Evolutionary conservation across 2,329 filamentous ascomycete species (phyloP).

Genomic region (Didymella glomerata): DNA sequence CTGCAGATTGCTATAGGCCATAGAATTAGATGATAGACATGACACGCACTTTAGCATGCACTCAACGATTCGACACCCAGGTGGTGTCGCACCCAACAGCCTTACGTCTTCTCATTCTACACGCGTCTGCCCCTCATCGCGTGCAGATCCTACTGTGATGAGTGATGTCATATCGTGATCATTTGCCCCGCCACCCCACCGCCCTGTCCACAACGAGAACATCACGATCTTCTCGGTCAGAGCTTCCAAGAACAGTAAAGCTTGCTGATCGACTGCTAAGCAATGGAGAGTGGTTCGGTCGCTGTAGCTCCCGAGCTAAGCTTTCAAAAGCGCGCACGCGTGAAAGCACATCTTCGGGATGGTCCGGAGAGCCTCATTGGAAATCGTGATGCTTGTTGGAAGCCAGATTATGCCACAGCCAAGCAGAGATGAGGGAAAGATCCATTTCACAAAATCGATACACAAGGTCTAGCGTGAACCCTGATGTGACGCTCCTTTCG

Average conservation of each 20-base stretch:
- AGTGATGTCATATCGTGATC: conserved; percentile 16
- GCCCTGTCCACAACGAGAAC: conserved; percentile 1
- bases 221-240: conserved; percentile 13
- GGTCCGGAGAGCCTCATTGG: not conserved
- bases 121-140: conserved; percentile 11
- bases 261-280: conserved; percentile 16
- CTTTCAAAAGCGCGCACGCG: not conserved
- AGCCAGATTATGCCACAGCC: not conserved
- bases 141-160: conserved; percentile 6
- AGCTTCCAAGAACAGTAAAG: conserved; percentile 15
- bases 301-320: conserved; percentile 12
- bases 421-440: not conserved
- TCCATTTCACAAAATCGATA: not conserved
- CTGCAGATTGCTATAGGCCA: conserved; percentile 19
- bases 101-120: not conserved
- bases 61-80: conserved; percentile 12
- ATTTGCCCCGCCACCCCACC: conserved; percentile 14
- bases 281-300: conserved; percentile 2
- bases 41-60: conserved; percentile 13
- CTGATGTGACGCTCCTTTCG: not conserved
- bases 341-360: not conserved
- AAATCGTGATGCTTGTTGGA: not conserved
- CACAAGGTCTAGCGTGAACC: not conserved
- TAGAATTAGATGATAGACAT: conserved; percentile 22
- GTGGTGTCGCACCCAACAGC: conserved; percentile 9